Conservation (phyloP, 2,329 filamentous ascomycete species). For the Pezicula neosporulosa region DNA sequence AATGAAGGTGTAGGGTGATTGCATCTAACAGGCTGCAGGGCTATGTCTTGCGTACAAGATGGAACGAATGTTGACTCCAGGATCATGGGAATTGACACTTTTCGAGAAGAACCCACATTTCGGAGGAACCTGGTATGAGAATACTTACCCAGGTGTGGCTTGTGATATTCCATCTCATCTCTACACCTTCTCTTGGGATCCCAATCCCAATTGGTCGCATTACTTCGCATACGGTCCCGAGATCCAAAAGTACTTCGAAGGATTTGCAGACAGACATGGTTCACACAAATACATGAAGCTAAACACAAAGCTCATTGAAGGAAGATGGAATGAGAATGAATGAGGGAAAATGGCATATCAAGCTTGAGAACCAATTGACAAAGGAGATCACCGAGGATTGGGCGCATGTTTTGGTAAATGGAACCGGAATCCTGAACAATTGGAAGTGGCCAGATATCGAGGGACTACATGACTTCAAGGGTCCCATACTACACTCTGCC, state of each 20-base stretch:
- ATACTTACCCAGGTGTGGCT: conserved; percentile 51
- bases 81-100: conserved; percentile 34
- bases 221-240: conserved; percentile 57
- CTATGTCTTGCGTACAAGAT: conserved; percentile 17
- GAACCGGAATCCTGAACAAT: conserved; percentile 15
- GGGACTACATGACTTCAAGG: conserved; percentile 40
- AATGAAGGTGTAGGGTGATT: background rate
- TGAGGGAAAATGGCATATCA: conserved; percentile 44
- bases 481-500: conserved; percentile 40
- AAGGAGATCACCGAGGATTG: conserved; percentile 28
- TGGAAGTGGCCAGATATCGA: conserved; percentile 43
- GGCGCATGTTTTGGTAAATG: conserved; percentile 17
- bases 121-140: conserved; percentile 56
- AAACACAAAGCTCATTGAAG: conserved; percentile 40
- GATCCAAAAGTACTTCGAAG: conserved; percentile 45
- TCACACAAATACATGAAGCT: conserved; percentile 47
- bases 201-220: conserved; percentile 53
- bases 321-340: conserved; percentile 42
- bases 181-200: conserved; percentile 48
- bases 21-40: conserved; percentile 3
- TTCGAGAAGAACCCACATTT: conserved; percentile 43
- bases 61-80: conserved; percentile 10
- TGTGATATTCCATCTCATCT: conserved; percentile 31
- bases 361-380: conserved; percentile 37
- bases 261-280: conserved; percentile 42